Percentiles rank a stretch among this genome's conserved stretches.
phyloP scores from a whole-genome alignment of 805 yeast genomes.

The Wickerhamomyces hampshirensis region DNA sequence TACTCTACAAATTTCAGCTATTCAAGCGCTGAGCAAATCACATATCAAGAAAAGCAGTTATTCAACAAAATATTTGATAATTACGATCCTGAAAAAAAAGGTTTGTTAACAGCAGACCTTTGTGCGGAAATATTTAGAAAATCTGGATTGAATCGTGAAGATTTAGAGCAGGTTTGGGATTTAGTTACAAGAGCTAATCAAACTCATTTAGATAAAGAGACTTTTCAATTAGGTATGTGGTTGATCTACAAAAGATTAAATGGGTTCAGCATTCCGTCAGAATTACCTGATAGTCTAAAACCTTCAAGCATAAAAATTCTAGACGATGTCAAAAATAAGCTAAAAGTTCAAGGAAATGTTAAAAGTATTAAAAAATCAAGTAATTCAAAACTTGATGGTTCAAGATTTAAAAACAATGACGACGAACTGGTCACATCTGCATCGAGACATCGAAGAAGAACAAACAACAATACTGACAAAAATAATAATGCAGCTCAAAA shows the following conservation, averaged over 20 bases:
- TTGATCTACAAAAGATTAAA: slow-evolving; percentile 84
- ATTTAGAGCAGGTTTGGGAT: slow-evolving; percentile 88
- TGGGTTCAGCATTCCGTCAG: slow-evolving; percentile 75
- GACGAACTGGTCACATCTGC: slow-evolving; percentile 35
- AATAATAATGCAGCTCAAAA: background rate
- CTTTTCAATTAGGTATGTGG: slow-evolving; percentile 97
- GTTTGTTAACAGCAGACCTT: slow-evolving; percentile 74
- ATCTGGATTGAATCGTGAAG: slow-evolving; percentile 84
- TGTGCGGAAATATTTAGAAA: slow-evolving; percentile 87
- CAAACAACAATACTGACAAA: slow-evolving; percentile 2
- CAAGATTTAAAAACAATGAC: slow-evolving; percentile 77
- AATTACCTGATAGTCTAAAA: slow-evolving; percentile 82
- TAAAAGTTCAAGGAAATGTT: slow-evolving; percentile 16
- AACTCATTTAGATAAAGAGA: slow-evolving; percentile 85
- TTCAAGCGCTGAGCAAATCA: slow-evolving; percentile 43
- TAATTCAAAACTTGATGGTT: slow-evolving; percentile 23
- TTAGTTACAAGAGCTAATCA: slow-evolving; percentile 78
- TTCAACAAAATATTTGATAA: slow-evolving; percentile 88
- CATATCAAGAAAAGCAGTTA: slow-evolving; percentile 77
- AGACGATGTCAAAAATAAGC: slow-evolving; percentile 62
- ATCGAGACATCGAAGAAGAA: slow-evolving; percentile 26
- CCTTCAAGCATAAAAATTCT: slow-evolving; percentile 83
- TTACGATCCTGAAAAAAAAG: slow-evolving; percentile 72
- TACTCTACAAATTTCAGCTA: slow-evolving; percentile 27
- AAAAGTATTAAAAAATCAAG: slow-evolving; percentile 24